These are phyloP conservation scores for Suhomyces xylopsoci DNA, from an alignment of 805 yeast species.

Conservation along the genomic window DNA sequence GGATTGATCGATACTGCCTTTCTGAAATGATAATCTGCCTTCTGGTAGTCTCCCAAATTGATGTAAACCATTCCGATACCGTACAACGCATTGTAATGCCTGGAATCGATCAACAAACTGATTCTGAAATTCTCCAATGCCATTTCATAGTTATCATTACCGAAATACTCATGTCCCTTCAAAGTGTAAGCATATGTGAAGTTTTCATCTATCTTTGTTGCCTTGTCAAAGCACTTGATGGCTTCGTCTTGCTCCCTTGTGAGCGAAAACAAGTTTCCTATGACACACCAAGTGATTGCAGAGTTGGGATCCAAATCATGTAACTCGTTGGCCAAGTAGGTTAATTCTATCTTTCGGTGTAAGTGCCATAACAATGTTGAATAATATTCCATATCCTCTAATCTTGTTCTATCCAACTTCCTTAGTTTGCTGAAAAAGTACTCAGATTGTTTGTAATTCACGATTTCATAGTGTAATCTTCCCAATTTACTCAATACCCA, in stretches of 20 bases:
- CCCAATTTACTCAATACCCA: conserved; percentile 85
- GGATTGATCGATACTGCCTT: conserved; percentile 90
- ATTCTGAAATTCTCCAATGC: conserved; percentile 80
- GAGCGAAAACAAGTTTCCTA: conserved; percentile 86
- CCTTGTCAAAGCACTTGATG: conserved; percentile 77
- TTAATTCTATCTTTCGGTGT: conserved; percentile 72
- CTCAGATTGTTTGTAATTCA: conserved; percentile 76
- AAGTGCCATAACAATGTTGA: conserved; percentile 93
- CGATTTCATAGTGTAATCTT: conserved; percentile 79
- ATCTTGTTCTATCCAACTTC: conserved; percentile 68
- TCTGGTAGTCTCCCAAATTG: conserved; percentile 77
- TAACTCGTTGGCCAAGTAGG: conserved; percentile 80
- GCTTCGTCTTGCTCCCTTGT: conserved; percentile 87
- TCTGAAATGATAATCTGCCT: conserved; percentile 83
- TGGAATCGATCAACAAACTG: conserved; percentile 71
- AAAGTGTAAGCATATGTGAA: conserved; percentile 89
- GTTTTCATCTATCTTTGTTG: conserved; percentile 61
- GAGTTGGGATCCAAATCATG: conserved; percentile 59
- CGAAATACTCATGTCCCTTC: conserved; percentile 87
- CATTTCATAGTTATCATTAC: conserved; percentile 85
- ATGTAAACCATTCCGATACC: conserved; percentile 94
- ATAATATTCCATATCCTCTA: conserved; percentile 86
- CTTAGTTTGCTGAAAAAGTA: conserved; percentile 61
- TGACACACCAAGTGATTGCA: conserved; percentile 87
- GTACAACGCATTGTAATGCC: conserved; percentile 92